Evolutionary conservation across 2,329 filamentous ascomycete genomes (phyloP).

Genomic region (Fusarium cyanostomum): DNA sequence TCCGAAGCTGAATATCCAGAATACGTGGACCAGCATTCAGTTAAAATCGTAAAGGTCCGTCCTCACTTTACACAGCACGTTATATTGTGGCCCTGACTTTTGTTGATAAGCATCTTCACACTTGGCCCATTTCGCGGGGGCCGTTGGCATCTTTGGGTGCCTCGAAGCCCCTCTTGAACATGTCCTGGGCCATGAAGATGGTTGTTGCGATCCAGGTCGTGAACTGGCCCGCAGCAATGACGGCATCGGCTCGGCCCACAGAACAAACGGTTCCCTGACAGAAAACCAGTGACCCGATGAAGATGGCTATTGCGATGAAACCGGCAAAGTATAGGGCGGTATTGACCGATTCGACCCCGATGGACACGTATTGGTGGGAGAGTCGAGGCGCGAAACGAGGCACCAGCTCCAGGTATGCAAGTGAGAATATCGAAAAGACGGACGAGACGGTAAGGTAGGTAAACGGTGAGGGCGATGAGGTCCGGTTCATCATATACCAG

Average conservation of each 20-base stretch:
- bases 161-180: constrained; percentile 56
- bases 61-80: not conserved
- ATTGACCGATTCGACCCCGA: constrained; percentile 62
- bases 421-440: constrained; percentile 63
- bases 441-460: constrained; percentile 67
- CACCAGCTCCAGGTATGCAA: constrained; percentile 62
- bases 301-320: constrained; percentile 67
- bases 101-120: constrained; percentile 19
- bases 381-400: constrained; percentile 57
- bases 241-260: constrained; percentile 63
- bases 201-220: constrained; percentile 62
- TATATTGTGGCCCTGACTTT: not conserved
- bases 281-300: constrained; percentile 64
- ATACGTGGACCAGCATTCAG: not conserved
- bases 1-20: not conserved
- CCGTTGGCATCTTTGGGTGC: constrained; percentile 39
- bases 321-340: constrained; percentile 67
- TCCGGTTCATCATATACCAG: constrained; percentile 67
- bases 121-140: constrained; percentile 51
- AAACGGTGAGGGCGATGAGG: constrained; percentile 63
- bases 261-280: constrained; percentile 67
- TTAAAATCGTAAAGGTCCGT: not conserved
- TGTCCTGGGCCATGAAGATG: constrained; percentile 56
- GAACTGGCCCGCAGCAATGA: constrained; percentile 64
- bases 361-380: constrained; percentile 58